Conservation (phyloP, 306 rosid genomes). For the Fagus crenata region DNA sequence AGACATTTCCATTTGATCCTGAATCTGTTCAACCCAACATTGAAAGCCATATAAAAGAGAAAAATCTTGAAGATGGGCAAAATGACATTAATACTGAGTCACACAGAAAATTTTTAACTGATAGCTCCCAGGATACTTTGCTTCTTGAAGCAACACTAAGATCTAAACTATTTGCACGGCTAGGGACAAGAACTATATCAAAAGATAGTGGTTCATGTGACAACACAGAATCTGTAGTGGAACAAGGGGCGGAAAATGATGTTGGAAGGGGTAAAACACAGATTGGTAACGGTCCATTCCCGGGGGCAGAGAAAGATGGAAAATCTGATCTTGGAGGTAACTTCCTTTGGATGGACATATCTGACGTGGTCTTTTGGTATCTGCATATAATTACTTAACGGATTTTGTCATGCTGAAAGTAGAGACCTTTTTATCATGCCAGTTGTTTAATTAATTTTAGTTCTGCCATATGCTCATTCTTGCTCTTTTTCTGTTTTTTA, state of each 20-base stretch:
- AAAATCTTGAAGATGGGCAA: constrained; percentile 33
- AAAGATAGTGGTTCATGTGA: constrained; percentile 40
- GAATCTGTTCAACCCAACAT: constrained; percentile 42
- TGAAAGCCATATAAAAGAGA: constrained; percentile 34
- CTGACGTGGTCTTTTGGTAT: neutral
- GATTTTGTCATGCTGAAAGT: neutral
- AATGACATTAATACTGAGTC: constrained; percentile 37
- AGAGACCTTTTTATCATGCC: neutral
- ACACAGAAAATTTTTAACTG: constrained; percentile 34
- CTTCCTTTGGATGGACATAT: constrained; percentile 15
- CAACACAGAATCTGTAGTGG: constrained; percentile 41
- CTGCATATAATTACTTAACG: neutral
- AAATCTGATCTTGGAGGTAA: constrained; percentile 47
- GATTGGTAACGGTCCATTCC: constrained; percentile 27
- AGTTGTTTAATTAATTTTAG: neutral
- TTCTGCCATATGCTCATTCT: neutral
- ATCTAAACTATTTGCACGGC: constrained; percentile 72
- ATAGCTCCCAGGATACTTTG: constrained; percentile 58
- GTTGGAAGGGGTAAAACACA: constrained; percentile 42
- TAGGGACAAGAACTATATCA: constrained; percentile 47
- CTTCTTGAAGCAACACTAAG: constrained; percentile 84
- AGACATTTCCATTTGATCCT: constrained; percentile 52
- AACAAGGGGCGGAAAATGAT: constrained; percentile 57
- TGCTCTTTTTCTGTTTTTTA: neutral
- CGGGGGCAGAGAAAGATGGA: constrained; percentile 35